These are phyloP conservation scores for Rubus parviflorus DNA, from an alignment of 306 rosid genomes.

Conservation along the genomic window DNA sequence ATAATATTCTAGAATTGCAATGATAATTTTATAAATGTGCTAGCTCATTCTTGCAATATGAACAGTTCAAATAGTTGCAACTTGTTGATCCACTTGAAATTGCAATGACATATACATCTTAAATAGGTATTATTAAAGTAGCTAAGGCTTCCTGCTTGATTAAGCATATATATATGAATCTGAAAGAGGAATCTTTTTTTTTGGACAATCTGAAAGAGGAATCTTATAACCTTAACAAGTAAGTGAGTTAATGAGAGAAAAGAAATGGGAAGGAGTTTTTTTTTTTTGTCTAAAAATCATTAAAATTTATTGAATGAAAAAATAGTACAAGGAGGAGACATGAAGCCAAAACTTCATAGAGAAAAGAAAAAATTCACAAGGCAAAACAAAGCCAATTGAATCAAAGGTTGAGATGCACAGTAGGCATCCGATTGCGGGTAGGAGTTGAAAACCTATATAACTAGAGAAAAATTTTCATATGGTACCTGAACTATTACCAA, in stretches of 20 bases:
- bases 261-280: not conserved
- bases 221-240: not conserved
- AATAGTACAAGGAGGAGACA: no score
- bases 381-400: no score
- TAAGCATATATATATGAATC: not conserved
- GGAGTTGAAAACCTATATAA: not conserved
- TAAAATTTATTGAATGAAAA: no score
- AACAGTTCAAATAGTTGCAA: not conserved
- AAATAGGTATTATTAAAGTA: not conserved
- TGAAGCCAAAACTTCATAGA: no score
- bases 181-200: no score
- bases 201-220: not conserved
- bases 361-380: no score
- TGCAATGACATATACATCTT: not conserved
- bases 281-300: no score
- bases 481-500: no score
- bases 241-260: not conserved
- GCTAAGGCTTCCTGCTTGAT: not conserved
- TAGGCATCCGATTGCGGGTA: no score
- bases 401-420: no score
- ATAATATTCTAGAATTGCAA: not conserved
- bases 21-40: not conserved
- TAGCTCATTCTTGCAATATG: not conserved
- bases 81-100: constrained; percentile 14
- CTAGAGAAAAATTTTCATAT: no score